Conservation (phyloP, 2,329 filamentous ascomycete species). For the Ophiostoma populinum region DNA sequence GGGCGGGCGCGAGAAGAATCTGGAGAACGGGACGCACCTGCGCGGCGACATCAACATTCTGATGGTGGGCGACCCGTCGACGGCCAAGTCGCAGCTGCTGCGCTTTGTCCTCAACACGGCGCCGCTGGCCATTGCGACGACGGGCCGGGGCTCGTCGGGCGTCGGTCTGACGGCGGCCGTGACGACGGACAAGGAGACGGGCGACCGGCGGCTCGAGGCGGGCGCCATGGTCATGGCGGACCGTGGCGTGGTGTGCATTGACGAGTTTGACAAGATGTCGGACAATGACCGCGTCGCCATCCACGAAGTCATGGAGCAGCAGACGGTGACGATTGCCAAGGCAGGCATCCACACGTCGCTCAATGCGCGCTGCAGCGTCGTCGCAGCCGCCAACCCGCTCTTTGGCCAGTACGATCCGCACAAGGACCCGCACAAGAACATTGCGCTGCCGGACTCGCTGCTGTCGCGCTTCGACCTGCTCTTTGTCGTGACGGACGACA, state of each 20-base stretch:
- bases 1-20: constrained; percentile 93
- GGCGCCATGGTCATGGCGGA: constrained; percentile 98
- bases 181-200: constrained; percentile 92
- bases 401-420: constrained; percentile 97
- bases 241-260: constrained; percentile 93
- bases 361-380: constrained; percentile 89
- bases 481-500: constrained; percentile 95
- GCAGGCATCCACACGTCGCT: constrained; percentile 95
- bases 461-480: constrained; percentile 96
- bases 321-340: constrained; percentile 97
- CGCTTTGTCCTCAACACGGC: constrained; percentile 96
- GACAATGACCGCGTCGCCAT: constrained; percentile 96
- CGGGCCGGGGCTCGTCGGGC: constrained; percentile 87
- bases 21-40: constrained; percentile 94
- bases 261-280: constrained; percentile 99
- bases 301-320: constrained; percentile 99
- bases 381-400: constrained; percentile 92
- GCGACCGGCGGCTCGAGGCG: constrained; percentile 82
- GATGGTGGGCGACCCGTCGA: constrained; percentile 97
- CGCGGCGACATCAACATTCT: constrained; percentile 98
- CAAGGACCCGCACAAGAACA: constrained; percentile 97
- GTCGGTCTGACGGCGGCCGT: constrained; percentile 96
- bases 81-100: constrained; percentile 93
- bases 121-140: constrained; percentile 89
- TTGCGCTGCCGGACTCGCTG: constrained; percentile 87